Evolutionary conservation across 768 basidiomycete species (phyloP), one percentile per base, ranked within the genome.

Genomic region (Lanmaoa pseudosensibilis): DNA sequence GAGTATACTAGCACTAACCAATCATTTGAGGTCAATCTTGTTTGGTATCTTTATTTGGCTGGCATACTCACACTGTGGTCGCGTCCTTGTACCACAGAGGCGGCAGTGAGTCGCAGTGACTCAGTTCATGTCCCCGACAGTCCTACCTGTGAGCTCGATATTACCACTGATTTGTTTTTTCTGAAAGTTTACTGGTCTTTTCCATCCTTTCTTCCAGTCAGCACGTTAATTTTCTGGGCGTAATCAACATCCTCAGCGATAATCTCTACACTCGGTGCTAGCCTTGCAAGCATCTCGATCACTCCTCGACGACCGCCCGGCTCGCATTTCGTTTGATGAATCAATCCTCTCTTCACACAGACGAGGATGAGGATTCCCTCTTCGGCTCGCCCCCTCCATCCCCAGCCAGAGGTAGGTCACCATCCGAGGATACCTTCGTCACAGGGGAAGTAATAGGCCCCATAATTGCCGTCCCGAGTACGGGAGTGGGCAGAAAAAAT

Each of bases 301-400:
- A 33, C 21, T 60, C 49, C 45, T 37, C 45, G 38, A 46, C 50
- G 37, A 43, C 50, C 27, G 11, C 41, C 21, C 41, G 13, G 52
- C 68, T 69, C 56, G 65, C 55, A 50, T 38, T 55, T 57, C 49
- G 38, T 52, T 61, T 59, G 65, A 68, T 68, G 68, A 38, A 46
- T 38, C 60, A 50, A 8, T 57, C 48, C 50, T 50, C 40, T 41
- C 43, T 36, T 48, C 16, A 40, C 13, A 16, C 15, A 15, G 57
- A 70, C 56, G 73, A 74, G 41, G 82, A 88, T 59, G 74, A 78
- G 62, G 85, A 85, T 65, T 92, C 90, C 27, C 87, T 92, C 66
- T 92, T 92, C 71, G 90, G 90, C 55, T 82, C 80, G 40, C 89
- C 90, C 18, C 88, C 90, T 62, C 85, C 88, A 53, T 80, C 88